Conservation (phyloP, 2,329 filamentous ascomycete genomes). For the Blastomyces silverae region DNA sequence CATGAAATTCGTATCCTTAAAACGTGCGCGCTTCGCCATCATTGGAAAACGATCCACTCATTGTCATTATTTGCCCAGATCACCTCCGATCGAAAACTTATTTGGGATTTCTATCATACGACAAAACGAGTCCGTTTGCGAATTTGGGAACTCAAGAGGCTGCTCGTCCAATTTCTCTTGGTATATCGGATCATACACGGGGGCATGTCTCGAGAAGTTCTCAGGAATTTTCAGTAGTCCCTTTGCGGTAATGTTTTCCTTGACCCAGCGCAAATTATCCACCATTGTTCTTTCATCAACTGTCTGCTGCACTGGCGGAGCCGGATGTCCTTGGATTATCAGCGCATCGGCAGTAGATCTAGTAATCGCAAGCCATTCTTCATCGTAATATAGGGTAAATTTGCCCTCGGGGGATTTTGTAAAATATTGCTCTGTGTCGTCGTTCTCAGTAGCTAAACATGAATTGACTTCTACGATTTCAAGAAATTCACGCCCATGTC, state of each 20-base stretch:
- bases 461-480: conserved; percentile 60
- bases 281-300: conserved; percentile 19
- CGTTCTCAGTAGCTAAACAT: not conserved
- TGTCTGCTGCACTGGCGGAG: conserved; percentile 51
- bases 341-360: conserved; percentile 66
- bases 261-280: conserved; percentile 55
- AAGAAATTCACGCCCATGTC: conserved; percentile 59
- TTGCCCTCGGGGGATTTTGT: conserved; percentile 23
- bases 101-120: conserved; percentile 68
- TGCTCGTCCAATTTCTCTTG: conserved; percentile 50
- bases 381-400: conserved; percentile 58
- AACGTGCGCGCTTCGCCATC: not conserved
- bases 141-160: conserved; percentile 75
- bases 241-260: conserved; percentile 60
- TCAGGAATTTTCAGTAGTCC: conserved; percentile 62
- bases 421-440: conserved; percentile 36
- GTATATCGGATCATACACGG: conserved; percentile 37
- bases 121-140: conserved; percentile 75
- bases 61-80: conserved; percentile 50
- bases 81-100: conserved; percentile 61
- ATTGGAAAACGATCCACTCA: not conserved
- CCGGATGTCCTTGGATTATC: conserved; percentile 46
- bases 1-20: not conserved
- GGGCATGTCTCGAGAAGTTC: conserved; percentile 60
- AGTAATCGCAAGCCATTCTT: conserved; percentile 90